Conservation (phyloP, 495 filamentous ascomycete species). For the Neurospora sp. region DNA sequence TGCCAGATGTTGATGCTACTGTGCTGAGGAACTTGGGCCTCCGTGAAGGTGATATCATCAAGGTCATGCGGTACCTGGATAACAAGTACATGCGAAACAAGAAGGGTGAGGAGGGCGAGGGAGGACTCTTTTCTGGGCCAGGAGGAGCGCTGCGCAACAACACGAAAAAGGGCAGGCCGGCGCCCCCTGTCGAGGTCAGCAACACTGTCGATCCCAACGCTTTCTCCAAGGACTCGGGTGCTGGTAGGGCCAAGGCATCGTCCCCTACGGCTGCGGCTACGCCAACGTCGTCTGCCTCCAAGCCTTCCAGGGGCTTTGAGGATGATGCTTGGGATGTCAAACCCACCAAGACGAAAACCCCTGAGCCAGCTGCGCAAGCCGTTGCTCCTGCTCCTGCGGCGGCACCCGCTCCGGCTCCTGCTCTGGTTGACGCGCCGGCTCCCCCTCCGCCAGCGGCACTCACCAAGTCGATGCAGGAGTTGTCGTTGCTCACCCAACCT, state of each 20-base stretch:
- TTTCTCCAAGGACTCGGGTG: conserved; percentile 42
- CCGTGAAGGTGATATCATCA: conserved; percentile 92
- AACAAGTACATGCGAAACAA: conserved; percentile 63
- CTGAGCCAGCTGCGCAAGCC: conserved; percentile 23
- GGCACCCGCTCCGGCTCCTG: conserved; percentile 12
- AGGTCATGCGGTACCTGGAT: conserved; percentile 85
- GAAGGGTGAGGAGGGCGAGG: conserved; percentile 54
- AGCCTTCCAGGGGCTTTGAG: conserved; percentile 64
- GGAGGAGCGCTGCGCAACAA: conserved; percentile 86
- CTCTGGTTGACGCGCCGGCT: conserved; percentile 27
- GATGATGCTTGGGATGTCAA: conserved; percentile 98
- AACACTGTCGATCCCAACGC: conserved; percentile 81
- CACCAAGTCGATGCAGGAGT: conserved; percentile 66
- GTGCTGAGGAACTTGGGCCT: conserved; percentile 77
- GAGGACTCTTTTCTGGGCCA: conserved; percentile 83
- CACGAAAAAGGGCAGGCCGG: conserved; percentile 83
- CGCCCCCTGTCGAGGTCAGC: conserved; percentile 71
- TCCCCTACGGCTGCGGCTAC: conserved; percentile 35
- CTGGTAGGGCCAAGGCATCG: conserved; percentile 30
- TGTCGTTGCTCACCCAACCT: conserved; percentile 66
- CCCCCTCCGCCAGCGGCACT: conserved; percentile 29
- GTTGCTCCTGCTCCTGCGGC: conserved; percentile 32
- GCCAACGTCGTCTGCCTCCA: conserved; percentile 33
- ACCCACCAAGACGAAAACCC: conserved; percentile 56
- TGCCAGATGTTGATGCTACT: conserved; percentile 76